Base-by-base conservation (phyloP, 78 protist genomes). In the Dictyostelium capitatum region DNA sequence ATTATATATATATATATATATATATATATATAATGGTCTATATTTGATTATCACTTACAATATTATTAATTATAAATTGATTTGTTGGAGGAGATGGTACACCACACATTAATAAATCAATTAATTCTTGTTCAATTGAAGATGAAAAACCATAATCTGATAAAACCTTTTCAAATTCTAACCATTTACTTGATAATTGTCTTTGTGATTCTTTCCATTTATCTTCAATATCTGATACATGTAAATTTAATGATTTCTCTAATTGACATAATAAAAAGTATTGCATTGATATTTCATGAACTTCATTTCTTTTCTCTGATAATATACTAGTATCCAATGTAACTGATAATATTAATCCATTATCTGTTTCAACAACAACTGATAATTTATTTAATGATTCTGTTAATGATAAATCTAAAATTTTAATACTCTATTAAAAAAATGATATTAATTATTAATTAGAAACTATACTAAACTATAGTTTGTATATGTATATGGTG, bases 31-130 rank as follows among this genome's bases (percentile, higher is more conserved):
- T n/a, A n/a, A n/a, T n/a, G n/a, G n/a, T n/a, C 6, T n/a, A 20
- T 17, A 17, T 64, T 17, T 64, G 6, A 64, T 20, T 64, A 17
- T 64, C 70, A 64, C 28, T 73, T 73, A 73, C 79, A 25, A 79
- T 17, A 79, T 79, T 51, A 54, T 79, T 79, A 32, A 37, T 32
- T 54, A 79, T 79, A 28, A 79, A 79, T 73, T 84, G 91, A 20
- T 64, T 37, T 2, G 47, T 30, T 56, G 91, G 79, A 23, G 80
- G 78, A 6, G 82, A 65, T n/a, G 91, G 75, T 2, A 56, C 73
- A 37, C 91, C 91, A n/a, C 57, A 53, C 91, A 84, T 84, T 28
- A 84, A 23, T 17, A 84, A 15, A 53, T 84, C 91, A 5, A 74
- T 32, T 25, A 84, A 50, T 48, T 84, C 83, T 46, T 50, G 70